Percentiles rank a stretch among this genome's conserved stretches.
Evolutionary conservation across 2,329 filamentous ascomycete species (phyloP).

Genomic region (Geoglossum cookeanum): DNA sequence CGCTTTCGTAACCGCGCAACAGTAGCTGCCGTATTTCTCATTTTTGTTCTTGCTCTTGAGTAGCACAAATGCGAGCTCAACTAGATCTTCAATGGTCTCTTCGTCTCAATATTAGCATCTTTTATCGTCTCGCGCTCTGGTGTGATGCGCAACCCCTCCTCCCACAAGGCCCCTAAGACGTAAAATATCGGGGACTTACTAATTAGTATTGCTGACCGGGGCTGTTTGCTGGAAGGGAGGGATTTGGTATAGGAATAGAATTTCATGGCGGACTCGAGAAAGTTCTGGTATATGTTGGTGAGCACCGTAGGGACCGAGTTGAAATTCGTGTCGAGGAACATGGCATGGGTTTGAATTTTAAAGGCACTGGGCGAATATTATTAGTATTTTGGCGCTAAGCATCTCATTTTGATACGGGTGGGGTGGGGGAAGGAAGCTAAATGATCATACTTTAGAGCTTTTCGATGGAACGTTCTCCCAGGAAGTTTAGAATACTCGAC

Average conservation of each 20-base stretch:
- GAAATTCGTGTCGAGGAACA: slow-evolving; percentile 65
- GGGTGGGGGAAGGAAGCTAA: not conserved
- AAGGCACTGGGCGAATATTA: slow-evolving; percentile 32
- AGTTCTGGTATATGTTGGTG: slow-evolving; percentile 54
- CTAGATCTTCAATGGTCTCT: slow-evolving; percentile 47
- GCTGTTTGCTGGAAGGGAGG: slow-evolving; percentile 37
- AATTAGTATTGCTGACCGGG: slow-evolving; percentile 39
- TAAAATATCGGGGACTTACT: slow-evolving; percentile 21
- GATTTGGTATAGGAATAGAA: slow-evolving; percentile 40
- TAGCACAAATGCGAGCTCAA: slow-evolving; percentile 43
- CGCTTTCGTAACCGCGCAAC: slow-evolving; percentile 35
- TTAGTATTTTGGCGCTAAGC: not conserved
- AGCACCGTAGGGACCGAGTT: slow-evolving; percentile 54
- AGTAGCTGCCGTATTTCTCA: slow-evolving; percentile 24
- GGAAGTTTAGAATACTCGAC: slow-evolving; percentile 55
- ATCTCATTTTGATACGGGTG: slow-evolving; percentile 3
- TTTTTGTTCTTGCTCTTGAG: slow-evolving; percentile 34
- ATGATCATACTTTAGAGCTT: slow-evolving; percentile 44
- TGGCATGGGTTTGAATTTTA: slow-evolving; percentile 67
- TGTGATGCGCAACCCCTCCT: not conserved
- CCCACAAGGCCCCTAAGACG: too few relatives aligned
- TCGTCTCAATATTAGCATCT: not conserved
- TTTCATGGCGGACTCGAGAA: slow-evolving; percentile 62
- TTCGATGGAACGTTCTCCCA: slow-evolving; percentile 63
- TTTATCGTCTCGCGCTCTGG: not conserved